Percentiles rank a stretch among this genome's conserved stretches.
These are phyloP conservation scores for Parascedosporium putredinis DNA, from an alignment of 2,329 filamentous ascomycete species.

Conservation along the genomic window DNA sequence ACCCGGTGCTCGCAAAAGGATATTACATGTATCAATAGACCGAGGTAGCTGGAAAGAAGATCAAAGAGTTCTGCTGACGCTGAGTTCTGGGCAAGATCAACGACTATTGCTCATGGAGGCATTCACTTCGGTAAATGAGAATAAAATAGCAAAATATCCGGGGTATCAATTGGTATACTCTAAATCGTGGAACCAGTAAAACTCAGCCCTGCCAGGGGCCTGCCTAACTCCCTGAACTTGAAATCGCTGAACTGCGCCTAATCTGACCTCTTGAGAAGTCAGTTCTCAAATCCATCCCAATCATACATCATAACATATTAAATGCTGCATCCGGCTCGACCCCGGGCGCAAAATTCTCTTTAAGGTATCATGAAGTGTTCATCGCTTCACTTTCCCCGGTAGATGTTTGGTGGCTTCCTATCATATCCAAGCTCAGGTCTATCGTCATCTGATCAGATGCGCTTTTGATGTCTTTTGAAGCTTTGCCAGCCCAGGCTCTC, in stretches of 20 bases:
- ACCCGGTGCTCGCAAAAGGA: neutral
- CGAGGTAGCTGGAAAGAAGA: neutral
- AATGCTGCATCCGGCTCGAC: neutral
- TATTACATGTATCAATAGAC: neutral
- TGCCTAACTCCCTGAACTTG: no score
- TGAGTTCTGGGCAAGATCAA: no score
- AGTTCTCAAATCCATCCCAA: no score
- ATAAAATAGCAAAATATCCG: no score
- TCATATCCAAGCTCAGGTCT: slow-evolving; percentile 23
- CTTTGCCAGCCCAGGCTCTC: slow-evolving; percentile 73
- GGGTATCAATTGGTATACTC: no score
- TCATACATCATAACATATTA: slow-evolving; percentile 8
- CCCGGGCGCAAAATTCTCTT: neutral
- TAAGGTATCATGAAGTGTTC: slow-evolving; percentile 29
- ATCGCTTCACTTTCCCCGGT: slow-evolving; percentile 37
- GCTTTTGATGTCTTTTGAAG: slow-evolving; percentile 29
- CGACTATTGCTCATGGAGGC: no score
- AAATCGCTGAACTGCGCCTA: no score
- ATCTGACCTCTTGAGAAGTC: no score
- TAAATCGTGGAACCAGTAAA: no score
- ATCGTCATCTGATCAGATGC: slow-evolving; percentile 26
- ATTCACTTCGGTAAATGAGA: no score
- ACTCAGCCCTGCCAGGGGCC: no score
- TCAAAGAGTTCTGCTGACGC: no score
- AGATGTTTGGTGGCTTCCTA: slow-evolving; percentile 18